Evolutionary conservation across 1,284 basidiomycete species (phyloP).

Genomic region (Tremellales sp.): DNA sequence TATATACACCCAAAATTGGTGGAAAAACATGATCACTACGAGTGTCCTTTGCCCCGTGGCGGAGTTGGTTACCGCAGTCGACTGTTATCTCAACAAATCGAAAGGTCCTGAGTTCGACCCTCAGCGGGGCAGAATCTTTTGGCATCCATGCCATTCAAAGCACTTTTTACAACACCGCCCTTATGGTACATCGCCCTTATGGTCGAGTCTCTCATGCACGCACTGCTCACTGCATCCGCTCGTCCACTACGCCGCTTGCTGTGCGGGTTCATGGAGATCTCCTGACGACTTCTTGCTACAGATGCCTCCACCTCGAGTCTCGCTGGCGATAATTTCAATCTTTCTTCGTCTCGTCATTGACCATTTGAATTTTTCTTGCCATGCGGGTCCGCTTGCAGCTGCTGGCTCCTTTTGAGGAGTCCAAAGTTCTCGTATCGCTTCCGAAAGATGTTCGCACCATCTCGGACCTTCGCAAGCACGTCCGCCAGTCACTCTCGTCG

Average conservation of each 20-base stretch:
- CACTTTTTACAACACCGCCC: too few species aligned
- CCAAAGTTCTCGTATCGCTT: constrained; percentile 32
- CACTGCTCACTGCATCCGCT: too few species aligned
- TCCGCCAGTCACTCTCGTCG: constrained; percentile 20
- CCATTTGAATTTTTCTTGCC: too few species aligned
- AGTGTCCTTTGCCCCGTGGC: not conserved
- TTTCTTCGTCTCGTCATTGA: not conserved
- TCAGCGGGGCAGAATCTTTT: not conserved
- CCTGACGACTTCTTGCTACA: too few species aligned
- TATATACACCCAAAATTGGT: not conserved
- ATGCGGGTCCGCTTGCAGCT: constrained; percentile 38
- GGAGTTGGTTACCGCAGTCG: not conserved
- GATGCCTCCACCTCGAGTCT: too few species aligned
- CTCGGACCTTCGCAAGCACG: constrained; percentile 23
- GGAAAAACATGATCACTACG: too few species aligned
- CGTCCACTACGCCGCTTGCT: too few species aligned
- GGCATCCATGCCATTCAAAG: not conserved
- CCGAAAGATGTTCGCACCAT: constrained; percentile 18
- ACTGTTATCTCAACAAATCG: not conserved
- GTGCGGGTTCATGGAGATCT: too few species aligned
- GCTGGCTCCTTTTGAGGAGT: constrained; percentile 26
- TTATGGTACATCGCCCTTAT: too few species aligned
- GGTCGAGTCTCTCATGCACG: too few species aligned
- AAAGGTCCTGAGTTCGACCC: not conserved
- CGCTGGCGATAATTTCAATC: too few species aligned